Base-by-base conservation (phyloP, 2,329 filamentous ascomycete genomes). In the Colletotrichum paranaense region DNA sequence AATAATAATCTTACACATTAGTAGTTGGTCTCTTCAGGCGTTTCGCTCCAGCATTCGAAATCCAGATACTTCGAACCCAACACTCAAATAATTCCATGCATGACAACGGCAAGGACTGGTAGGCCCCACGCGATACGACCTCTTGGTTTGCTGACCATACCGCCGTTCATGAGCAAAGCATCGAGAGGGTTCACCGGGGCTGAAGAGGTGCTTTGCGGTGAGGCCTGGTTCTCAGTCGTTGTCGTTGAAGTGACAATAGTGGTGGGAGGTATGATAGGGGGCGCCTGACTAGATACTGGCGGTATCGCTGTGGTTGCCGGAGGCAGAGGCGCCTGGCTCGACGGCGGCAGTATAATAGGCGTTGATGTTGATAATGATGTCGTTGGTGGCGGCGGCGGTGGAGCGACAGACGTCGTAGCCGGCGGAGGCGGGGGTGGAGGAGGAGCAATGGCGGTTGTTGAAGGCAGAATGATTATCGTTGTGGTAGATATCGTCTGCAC, bases 1-100 rank as follows among this genome's bases (percentile, higher is more conserved):
- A 72, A 69, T 35, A 16, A 11, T 72, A 58, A 19, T 72, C 30
- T 14, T 72, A 69, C 59, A 72, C 67, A 72, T 72, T 72, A 72
- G 59, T 58, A 69, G 24, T n/a, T 62, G 30, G 38, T 59, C 35
- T 26, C 24, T n/a, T 30, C 28, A 32, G n/a, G 24, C 28, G 4
- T 19, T 42, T 52, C 35, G 35, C 14, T 22, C n/a, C 28, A 14
- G 11, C 12, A 14, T 30, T 58, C 58, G 22, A 56, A 12, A 11
- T 22, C 5, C 28, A 35, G 7, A n/a, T 49, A 49, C 3, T 5
- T 24, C 5, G 24, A 32, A 4, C 19, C 32, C 6, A 22, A n/a
- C 11, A 46, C 12, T 62, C 19, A 62, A 7, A 24, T 3, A 19
- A 38, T 16, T 14, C 42, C 5, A 16, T 9, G 24, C 14, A 46